Conservation (phyloP, 768 basidiomycete genomes). For the Sarcodon aspratus region DNA sequence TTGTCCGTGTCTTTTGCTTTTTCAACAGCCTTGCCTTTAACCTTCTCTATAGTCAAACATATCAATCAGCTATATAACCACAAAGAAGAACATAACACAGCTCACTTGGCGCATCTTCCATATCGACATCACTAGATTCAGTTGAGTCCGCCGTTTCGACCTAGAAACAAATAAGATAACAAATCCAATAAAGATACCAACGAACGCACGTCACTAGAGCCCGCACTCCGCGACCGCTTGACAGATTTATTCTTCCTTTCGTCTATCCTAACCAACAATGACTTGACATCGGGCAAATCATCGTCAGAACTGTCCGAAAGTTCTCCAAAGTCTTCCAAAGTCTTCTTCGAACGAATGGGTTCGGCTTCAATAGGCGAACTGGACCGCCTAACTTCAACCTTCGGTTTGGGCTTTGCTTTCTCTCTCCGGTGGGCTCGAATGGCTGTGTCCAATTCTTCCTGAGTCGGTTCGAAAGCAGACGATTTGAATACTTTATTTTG, state of each 20-base stretch:
- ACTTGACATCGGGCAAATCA: constrained; percentile 35
- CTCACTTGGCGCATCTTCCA: too few species aligned
- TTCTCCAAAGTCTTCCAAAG: not conserved
- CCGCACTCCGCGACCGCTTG: constrained; percentile 6
- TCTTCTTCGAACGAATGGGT: not conserved
- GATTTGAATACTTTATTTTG: constrained; percentile 45
- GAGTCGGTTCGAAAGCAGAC: constrained; percentile 57
- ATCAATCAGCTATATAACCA: too few species aligned
- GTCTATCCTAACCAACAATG: constrained; percentile 19
- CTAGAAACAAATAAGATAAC: too few species aligned
- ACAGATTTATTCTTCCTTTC: constrained; percentile 11
- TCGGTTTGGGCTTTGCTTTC: constrained; percentile 4
- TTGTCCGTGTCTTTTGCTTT: constrained; percentile 11
- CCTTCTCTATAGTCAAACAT: too few species aligned
- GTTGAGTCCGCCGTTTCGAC: too few species aligned
- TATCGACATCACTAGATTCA: too few species aligned
- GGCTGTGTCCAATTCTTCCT: constrained; percentile 38
- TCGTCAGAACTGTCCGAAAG: constrained; percentile 20
- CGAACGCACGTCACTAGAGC: not conserved
- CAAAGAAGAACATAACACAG: too few species aligned
- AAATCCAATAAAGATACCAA: too few species aligned
- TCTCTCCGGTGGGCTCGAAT: constrained; percentile 12
- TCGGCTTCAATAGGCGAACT: not conserved
- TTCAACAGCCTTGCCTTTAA: constrained; percentile 17
- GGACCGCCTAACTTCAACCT: not conserved